Percentiles rank a stretch among this genome's conserved stretches.
Evolutionary conservation across 164 flowering plant genomes (phyloP).

Genomic region (Sextonia rubra): DNA sequence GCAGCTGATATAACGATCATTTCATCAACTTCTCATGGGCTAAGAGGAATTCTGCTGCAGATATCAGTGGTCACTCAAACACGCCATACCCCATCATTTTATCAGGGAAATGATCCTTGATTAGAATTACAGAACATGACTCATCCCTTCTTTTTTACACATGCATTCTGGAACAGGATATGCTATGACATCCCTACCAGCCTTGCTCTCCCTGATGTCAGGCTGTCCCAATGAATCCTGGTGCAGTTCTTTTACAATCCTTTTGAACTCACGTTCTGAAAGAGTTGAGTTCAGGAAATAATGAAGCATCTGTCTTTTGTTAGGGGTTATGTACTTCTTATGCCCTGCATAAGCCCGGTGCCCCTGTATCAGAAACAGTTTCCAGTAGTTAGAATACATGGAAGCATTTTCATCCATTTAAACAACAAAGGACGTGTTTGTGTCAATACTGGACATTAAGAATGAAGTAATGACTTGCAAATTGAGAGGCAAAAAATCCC

Average conservation of each 20-base stretch:
- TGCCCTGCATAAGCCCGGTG: constrained; percentile 95
- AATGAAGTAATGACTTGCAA: too few species aligned
- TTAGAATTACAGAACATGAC: too few species aligned
- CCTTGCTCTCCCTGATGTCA: constrained; percentile 64
- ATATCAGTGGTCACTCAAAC: not conserved
- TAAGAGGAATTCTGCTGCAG: too few species aligned
- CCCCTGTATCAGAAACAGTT: constrained; percentile 45
- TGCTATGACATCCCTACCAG: constrained; percentile 85
- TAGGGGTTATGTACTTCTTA: constrained; percentile 85
- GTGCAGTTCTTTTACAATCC: constrained; percentile 65
- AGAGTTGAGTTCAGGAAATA: constrained; percentile 69
- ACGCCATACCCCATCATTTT: too few species aligned
- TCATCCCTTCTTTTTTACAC: constrained; percentile 39
- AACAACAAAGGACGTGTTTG: too few species aligned
- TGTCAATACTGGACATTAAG: too few species aligned
- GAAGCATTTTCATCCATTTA: too few species aligned
- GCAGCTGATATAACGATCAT: too few species aligned
- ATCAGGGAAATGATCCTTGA: too few species aligned
- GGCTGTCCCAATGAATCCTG: constrained; percentile 88
- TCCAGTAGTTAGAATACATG: not conserved
- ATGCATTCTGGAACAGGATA: constrained; percentile 91
- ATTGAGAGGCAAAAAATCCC: too few species aligned
- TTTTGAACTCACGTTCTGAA: constrained; percentile 65
- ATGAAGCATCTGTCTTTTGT: constrained; percentile 90
- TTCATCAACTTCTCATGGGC: too few species aligned